A percentile compares a stretch with the other conserved stretches of the same genome.
phyloP scores from a whole-genome alignment of 2,329 filamentous ascomycete species.

The Catunica adiposa region DNA sequence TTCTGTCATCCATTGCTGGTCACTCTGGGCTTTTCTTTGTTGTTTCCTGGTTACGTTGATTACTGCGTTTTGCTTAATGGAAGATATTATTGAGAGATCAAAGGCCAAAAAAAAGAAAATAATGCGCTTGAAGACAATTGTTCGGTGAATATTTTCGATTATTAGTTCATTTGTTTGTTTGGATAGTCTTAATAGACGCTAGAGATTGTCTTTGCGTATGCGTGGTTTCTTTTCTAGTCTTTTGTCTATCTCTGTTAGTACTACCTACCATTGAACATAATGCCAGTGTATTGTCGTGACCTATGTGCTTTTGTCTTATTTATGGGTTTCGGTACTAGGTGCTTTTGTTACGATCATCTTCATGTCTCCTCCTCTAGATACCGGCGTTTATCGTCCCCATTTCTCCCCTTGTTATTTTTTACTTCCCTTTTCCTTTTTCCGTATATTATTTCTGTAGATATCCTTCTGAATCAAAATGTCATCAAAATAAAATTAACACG shows the following conservation, averaged over 20 bases:
- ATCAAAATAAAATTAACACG: background rate
- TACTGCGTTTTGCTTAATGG: background rate
- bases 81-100: background rate
- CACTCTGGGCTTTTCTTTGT: no score
- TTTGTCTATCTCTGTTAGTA: background rate
- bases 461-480: background rate
- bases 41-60: background rate
- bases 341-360: background rate
- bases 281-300: no score
- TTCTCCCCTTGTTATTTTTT: no score
- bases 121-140: conserved; percentile 1
- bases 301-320: background rate
- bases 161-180: background rate
- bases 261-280: background rate
- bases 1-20: no score
- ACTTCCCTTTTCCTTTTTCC: no score
- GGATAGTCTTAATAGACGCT: background rate
- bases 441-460: background rate
- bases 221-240: background rate
- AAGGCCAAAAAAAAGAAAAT: background rate
- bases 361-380: background rate
- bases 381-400: no score
- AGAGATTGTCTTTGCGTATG: conserved; percentile 4
- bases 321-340: background rate
- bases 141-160: background rate